phyloP scores from a whole-genome alignment of 108 stramenopile genomes.

The Mediolabrus comicus region DNA sequence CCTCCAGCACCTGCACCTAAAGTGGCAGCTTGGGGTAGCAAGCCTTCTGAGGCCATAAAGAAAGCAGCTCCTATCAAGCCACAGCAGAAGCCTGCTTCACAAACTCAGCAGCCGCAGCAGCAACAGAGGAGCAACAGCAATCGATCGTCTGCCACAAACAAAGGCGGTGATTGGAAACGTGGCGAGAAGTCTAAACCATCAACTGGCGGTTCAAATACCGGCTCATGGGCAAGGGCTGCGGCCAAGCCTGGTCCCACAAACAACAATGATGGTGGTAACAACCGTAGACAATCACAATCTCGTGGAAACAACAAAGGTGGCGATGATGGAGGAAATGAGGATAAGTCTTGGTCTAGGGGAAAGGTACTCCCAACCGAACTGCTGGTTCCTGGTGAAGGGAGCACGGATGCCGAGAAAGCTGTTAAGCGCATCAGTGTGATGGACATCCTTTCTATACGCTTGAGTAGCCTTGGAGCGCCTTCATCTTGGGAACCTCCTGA shows the following conservation, averaged over 20 bases:
- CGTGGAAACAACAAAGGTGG: slow-evolving; percentile 27
- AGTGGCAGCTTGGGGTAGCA: slow-evolving; percentile 37
- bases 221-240: slow-evolving; percentile 36
- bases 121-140: slow-evolving; percentile 8
- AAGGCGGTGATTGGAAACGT: slow-evolving; percentile 22
- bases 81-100: slow-evolving; percentile 16
- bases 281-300: slow-evolving; percentile 30
- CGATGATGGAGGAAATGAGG: slow-evolving; percentile 4
- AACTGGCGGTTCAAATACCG: slow-evolving; percentile 7
- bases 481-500: slow-evolving; percentile 35
- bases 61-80: slow-evolving; percentile 29
- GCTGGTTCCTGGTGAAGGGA: slow-evolving; percentile 56
- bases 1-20: slow-evolving; percentile 32
- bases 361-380: slow-evolving; percentile 31
- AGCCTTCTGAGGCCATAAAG: slow-evolving; percentile 37
- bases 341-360: slow-evolving; percentile 22
- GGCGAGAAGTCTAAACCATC: slow-evolving; percentile 17
- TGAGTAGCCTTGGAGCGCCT: slow-evolving; percentile 56
- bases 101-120: slow-evolving; percentile 23
- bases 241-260: slow-evolving; percentile 15
- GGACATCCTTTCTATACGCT: slow-evolving; percentile 55
- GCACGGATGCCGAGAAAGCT: slow-evolving; percentile 50
- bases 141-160: slow-evolving; percentile 14
- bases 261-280: slow-evolving; percentile 27
- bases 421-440: slow-evolving; percentile 58